phyloP scores from a whole-genome alignment of 345 rosid genomes.

The Garcia nutans region DNA sequence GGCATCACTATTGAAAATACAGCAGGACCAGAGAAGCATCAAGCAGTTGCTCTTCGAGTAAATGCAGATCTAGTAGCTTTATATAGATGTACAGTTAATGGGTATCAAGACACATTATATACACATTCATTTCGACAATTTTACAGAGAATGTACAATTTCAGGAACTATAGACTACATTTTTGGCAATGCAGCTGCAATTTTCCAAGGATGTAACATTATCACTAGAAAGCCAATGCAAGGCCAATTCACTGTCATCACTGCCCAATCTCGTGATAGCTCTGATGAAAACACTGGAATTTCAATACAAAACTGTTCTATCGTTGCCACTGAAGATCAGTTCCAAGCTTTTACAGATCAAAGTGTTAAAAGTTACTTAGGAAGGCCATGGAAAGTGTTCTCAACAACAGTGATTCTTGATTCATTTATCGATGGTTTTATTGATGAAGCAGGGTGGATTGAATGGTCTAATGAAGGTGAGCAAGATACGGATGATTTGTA shows the following conservation, averaged over 20 bases:
- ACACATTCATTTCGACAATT: constrained; percentile 73
- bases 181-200: constrained; percentile 74
- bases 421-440: constrained; percentile 68
- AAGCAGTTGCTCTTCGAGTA: constrained; percentile 73
- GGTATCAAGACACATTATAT: constrained; percentile 71
- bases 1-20: constrained; percentile 62
- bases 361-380: constrained; percentile 63
- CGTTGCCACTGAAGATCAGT: constrained; percentile 44
- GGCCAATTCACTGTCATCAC: constrained; percentile 70
- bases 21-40: constrained; percentile 77
- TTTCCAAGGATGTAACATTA: constrained; percentile 64
- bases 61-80: constrained; percentile 66
- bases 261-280: constrained; percentile 63
- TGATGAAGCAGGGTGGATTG: constrained; percentile 59
- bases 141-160: constrained; percentile 71
- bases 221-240: constrained; percentile 61
- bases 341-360: constrained; percentile 10
- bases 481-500: constrained; percentile 49
- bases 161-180: constrained; percentile 67
- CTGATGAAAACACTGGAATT: constrained; percentile 64
- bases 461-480: constrained; percentile 41
- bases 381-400: constrained; percentile 68
- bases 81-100: constrained; percentile 53
- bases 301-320: constrained; percentile 76
- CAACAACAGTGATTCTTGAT: constrained; percentile 60